A percentile compares a stretch with the other conserved stretches of the same genome.
These are phyloP conservation scores for Priceomyces melissophilus DNA, from an alignment of 805 yeast genomes.

Conservation along the genomic window DNA sequence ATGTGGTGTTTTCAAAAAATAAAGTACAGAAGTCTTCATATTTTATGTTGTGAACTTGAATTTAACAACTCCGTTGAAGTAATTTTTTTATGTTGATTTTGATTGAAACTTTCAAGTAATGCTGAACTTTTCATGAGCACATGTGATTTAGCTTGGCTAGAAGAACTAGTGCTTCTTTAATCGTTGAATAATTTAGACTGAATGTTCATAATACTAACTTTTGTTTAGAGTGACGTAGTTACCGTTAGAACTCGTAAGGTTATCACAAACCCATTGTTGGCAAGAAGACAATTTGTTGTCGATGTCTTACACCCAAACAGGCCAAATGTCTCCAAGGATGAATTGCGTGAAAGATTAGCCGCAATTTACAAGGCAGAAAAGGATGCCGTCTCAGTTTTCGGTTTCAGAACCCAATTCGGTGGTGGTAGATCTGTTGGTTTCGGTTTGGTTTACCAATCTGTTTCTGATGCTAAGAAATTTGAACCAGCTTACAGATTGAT, in stretches of 20 bases:
- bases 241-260: slow-evolving; percentile 99
- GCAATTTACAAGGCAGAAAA: slow-evolving; percentile 86
- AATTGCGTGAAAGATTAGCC: slow-evolving; percentile 92
- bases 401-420: slow-evolving; percentile 99
- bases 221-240: slow-evolving; percentile 90
- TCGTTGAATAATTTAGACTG: too few relatives aligned
- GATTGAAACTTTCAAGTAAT: too few relatives aligned
- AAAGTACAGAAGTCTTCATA: too few relatives aligned
- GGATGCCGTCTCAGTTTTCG: slow-evolving; percentile 95
- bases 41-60: too few relatives aligned
- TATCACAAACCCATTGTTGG: slow-evolving; percentile 97
- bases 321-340: slow-evolving; percentile 99
- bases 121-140: too few relatives aligned
- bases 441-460: slow-evolving; percentile 98
- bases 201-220: slow-evolving; percentile 5
- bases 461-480: slow-evolving; percentile 95
- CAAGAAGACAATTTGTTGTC: slow-evolving; percentile 99
- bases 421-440: slow-evolving; percentile 99
- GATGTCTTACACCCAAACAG: slow-evolving; percentile 99
- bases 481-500: slow-evolving; percentile 99
- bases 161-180: too few relatives aligned
- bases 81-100: too few relatives aligned
- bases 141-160: too few relatives aligned
- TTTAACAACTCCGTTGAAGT: too few relatives aligned
- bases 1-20: too few relatives aligned